These are phyloP conservation scores for Auricularia sp. DNA, from an alignment of 768 basidiomycete species.

Conservation along the genomic window DNA sequence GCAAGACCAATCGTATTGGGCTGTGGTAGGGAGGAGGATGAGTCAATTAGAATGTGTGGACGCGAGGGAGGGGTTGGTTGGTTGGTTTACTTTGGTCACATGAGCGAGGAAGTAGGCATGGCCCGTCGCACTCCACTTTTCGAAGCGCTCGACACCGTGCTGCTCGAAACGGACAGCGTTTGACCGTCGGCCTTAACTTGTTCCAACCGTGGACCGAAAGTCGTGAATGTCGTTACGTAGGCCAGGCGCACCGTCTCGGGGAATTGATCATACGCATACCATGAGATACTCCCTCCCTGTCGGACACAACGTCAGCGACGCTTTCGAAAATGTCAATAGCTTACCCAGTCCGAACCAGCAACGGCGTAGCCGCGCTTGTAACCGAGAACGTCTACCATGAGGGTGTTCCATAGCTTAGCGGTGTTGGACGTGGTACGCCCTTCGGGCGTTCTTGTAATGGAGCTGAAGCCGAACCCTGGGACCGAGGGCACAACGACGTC, in stretches of 20 bases:
- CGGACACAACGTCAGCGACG: neutral
- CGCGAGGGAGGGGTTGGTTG: too few relatives aligned
- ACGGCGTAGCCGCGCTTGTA: slow-evolving; percentile 14
- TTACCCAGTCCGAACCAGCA: neutral
- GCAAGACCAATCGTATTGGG: slow-evolving; percentile 19
- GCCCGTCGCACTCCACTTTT: slow-evolving; percentile 4
- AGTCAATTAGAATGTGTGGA: too few relatives aligned
- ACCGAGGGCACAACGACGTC: slow-evolving; percentile 9
- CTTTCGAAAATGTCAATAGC: neutral
- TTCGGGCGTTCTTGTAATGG: slow-evolving; percentile 10
- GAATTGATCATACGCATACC: neutral
- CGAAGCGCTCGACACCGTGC: neutral
- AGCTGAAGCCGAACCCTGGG: slow-evolving; percentile 16
- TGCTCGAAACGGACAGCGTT: slow-evolving; percentile 1
- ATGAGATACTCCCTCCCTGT: slow-evolving; percentile 2
- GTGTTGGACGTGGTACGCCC: slow-evolving; percentile 9
- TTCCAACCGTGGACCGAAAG: slow-evolving; percentile 1
- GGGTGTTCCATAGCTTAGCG: slow-evolving; percentile 17
- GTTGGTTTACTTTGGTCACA: neutral
- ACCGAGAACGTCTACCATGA: slow-evolving; percentile 18
- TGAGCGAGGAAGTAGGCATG: slow-evolving; percentile 4
- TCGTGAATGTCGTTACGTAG: too few relatives aligned
- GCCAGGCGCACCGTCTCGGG: too few relatives aligned
- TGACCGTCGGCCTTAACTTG: neutral
- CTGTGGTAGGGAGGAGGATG: neutral